Evolutionary conservation across 1,139 yeast species (phyloP).

Genomic region (Geotrichum klebahnii): DNA sequence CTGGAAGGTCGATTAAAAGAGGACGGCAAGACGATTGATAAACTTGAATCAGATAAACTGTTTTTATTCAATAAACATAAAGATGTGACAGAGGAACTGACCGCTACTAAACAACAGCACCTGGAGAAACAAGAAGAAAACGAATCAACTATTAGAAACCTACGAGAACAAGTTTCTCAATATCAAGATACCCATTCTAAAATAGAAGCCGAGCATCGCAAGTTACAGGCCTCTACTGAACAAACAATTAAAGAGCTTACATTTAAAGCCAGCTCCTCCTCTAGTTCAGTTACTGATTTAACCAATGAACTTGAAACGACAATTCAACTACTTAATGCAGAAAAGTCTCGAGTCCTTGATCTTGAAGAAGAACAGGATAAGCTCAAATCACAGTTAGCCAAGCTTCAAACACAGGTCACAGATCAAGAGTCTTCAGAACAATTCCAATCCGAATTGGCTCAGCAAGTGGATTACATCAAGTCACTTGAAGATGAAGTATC

Average conservation of each 20-base stretch:
- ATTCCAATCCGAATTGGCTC: constrained; percentile 54
- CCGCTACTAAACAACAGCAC: constrained; percentile 33
- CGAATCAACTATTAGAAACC: constrained; percentile 27
- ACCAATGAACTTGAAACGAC: constrained; percentile 23
- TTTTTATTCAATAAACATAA: constrained; percentile 44
- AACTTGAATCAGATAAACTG: constrained; percentile 41
- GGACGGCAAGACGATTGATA: constrained; percentile 38
- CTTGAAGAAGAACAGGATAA: constrained; percentile 22
- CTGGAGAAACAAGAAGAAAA: constrained; percentile 28
- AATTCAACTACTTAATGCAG: constrained; percentile 13
- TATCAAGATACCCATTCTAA: constrained; percentile 21
- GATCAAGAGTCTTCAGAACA: constrained; percentile 40
- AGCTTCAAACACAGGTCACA: constrained; percentile 41
- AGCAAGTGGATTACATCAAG: constrained; percentile 53
- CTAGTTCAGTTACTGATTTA: constrained; percentile 10
- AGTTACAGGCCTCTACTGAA: constrained; percentile 20
- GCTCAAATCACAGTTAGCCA: constrained; percentile 38
- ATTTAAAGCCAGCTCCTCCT: neutral
- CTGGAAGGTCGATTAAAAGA: constrained; percentile 35
- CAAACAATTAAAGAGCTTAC: constrained; percentile 5
- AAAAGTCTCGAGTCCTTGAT: constrained; percentile 15
- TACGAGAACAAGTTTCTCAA: constrained; percentile 25
- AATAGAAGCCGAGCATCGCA: constrained; percentile 9
- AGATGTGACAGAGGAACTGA: constrained; percentile 36
- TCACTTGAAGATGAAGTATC: constrained; percentile 52